Evolutionary conservation across 371 early-diverging fungal species (phyloP).

Genomic region (Rhizopus stolonifer): DNA sequence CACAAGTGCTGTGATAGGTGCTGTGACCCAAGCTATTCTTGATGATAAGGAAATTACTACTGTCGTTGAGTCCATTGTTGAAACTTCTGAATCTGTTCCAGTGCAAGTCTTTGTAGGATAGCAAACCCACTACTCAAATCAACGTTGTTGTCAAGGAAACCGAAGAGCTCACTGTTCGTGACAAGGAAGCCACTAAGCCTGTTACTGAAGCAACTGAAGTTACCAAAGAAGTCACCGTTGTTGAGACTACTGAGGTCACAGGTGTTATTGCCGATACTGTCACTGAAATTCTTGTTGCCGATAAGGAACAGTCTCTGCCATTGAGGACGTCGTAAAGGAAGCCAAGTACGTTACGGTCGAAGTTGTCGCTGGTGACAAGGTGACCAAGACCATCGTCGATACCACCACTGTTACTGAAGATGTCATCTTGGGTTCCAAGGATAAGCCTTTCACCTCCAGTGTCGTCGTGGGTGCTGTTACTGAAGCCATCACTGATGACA

Average conservation of each 20-base stretch:
- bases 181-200: not conserved
- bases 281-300: not conserved
- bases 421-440: constrained; percentile 3
- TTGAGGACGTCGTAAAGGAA: not conserved
- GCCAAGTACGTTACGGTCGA: not conserved
- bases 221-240: not conserved
- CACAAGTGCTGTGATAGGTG: no score
- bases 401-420: constrained; percentile 5
- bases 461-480: constrained; percentile 4
- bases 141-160: not conserved
- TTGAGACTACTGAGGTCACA: constrained; percentile 1
- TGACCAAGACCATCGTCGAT: not conserved
- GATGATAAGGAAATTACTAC: constrained; percentile 6
- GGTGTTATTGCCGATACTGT: not conserved
- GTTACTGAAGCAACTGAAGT: not conserved
- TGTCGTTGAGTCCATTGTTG: constrained; percentile 26
- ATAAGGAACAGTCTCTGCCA: constrained; percentile 1
- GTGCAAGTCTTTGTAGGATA: not conserved
- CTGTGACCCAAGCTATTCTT: no score
- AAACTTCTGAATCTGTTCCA: not conserved
- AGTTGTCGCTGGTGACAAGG: not conserved
- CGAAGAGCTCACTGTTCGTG: not conserved
- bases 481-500: constrained; percentile 1
- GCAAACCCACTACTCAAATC: not conserved
- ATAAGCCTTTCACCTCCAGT: not conserved